Conservation (phyloP, 352 stramenopile species). For the Peronosclerospora sorghi region DNA sequence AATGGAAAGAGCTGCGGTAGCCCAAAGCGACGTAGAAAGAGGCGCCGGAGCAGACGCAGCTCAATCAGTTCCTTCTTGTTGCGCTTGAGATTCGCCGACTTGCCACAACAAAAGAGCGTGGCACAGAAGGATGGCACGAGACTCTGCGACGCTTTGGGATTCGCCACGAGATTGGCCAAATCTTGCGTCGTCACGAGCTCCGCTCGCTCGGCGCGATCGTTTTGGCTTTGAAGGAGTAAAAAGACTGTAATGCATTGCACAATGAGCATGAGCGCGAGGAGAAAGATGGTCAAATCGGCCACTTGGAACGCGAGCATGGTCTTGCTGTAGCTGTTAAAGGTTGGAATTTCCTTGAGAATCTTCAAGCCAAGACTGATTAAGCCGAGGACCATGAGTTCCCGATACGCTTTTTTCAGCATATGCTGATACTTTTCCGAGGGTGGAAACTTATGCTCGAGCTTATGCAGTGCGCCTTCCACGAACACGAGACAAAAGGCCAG, state of each 20-base stretch:
- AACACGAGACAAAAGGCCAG: slow-evolving; percentile 34
- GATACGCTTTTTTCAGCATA: slow-evolving; percentile 53
- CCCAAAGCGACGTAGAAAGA: slow-evolving; percentile 33
- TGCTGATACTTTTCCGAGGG: slow-evolving; percentile 49
- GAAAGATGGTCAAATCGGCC: slow-evolving; percentile 45
- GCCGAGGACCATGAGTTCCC: slow-evolving; percentile 48
- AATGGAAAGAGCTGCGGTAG: slow-evolving; percentile 53
- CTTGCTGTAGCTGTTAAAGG: slow-evolving; percentile 24
- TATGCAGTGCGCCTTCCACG: slow-evolving; percentile 37
- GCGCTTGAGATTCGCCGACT: slow-evolving; percentile 5
- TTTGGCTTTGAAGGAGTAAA: slow-evolving; percentile 26
- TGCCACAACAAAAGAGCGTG: slow-evolving; percentile 10
- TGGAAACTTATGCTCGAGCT: slow-evolving; percentile 31
- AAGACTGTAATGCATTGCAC: slow-evolving; percentile 36
- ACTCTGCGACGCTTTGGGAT: neutral
- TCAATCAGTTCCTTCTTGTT: slow-evolving; percentile 16
- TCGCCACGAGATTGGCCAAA: slow-evolving; percentile 9
- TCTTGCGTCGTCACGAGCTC: slow-evolving; percentile 34
- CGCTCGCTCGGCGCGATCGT: slow-evolving; percentile 25
- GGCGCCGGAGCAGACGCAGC: slow-evolving; percentile 28
- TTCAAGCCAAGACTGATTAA: slow-evolving; percentile 48
- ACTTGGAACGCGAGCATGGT: slow-evolving; percentile 38
- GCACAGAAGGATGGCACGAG: slow-evolving; percentile 5
- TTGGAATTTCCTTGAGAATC: slow-evolving; percentile 27
- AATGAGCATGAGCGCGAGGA: slow-evolving; percentile 40